Percentiles rank a stretch among this genome's conserved stretches.
Conservation (phyloP, 2,329 filamentous ascomycete genomes). For the Fusarium euwallaceae region DNA sequence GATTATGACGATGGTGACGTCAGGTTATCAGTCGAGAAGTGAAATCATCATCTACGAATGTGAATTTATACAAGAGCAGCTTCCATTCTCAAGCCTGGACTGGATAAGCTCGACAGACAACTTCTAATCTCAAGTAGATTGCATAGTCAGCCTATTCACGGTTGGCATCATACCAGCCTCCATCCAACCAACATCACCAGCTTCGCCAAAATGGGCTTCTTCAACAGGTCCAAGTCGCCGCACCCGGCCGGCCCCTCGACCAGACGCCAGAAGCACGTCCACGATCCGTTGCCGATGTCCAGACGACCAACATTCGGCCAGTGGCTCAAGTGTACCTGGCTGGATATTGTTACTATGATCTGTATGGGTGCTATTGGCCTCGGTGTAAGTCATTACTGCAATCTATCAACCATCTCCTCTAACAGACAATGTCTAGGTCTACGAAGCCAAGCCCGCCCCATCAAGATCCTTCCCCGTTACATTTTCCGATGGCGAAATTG, state of each 20-base stretch:
- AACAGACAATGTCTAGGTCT: slow-evolving; percentile 60
- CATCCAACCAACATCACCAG: not conserved
- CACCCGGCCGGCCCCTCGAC: slow-evolving; percentile 16
- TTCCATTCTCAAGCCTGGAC: slow-evolving; percentile 1
- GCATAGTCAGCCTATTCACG: not conserved
- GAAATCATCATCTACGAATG: slow-evolving; percentile 6
- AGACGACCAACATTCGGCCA: slow-evolving; percentile 73
- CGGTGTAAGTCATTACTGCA: slow-evolving; percentile 62
- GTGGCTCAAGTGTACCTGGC: slow-evolving; percentile 76
- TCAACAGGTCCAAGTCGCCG: slow-evolving; percentile 31
- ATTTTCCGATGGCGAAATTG: slow-evolving; percentile 75
- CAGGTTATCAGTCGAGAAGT: not conserved
- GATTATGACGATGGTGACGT: slow-evolving; percentile 35
- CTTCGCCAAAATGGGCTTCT: slow-evolving; percentile 31
- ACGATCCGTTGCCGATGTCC: slow-evolving; percentile 55
- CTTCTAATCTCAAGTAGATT: not conserved
- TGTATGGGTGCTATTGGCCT: slow-evolving; percentile 75
- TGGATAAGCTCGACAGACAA: not conserved
- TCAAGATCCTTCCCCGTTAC: slow-evolving; percentile 77
- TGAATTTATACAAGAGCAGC: slow-evolving; percentile 28
- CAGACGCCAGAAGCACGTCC: slow-evolving; percentile 23
- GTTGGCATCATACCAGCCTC: slow-evolving; percentile 2
- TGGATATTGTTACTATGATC: slow-evolving; percentile 77
- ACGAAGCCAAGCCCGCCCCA: slow-evolving; percentile 74
- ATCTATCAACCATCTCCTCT: not conserved